A percentile compares a stretch with the other conserved stretches of the same genome.
These are phyloP conservation scores for Candolleomyces efflorescens DNA, from an alignment of 768 basidiomycete genomes.

Conservation along the genomic window DNA sequence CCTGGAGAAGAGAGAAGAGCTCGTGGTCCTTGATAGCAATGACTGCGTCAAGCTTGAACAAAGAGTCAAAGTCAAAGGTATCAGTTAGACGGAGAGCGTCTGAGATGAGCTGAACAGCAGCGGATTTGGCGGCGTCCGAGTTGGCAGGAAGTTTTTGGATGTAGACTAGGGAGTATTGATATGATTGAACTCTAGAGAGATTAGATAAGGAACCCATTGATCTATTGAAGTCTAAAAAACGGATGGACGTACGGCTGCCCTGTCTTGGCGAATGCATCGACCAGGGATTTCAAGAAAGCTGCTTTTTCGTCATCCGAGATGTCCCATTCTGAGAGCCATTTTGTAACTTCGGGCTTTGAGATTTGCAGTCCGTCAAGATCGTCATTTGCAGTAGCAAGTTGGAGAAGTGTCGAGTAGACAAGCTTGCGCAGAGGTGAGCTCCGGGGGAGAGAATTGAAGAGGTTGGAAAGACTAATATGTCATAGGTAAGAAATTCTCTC, in stretches of 20 bases:
- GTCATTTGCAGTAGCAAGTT: slow-evolving; percentile 53
- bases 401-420: slow-evolving; percentile 61
- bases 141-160: slow-evolving; percentile 55
- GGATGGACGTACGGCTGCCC: slow-evolving; percentile 52
- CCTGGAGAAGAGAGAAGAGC: slow-evolving; percentile 68
- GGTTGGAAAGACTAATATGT: slow-evolving; percentile 61
- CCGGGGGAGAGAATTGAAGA: slow-evolving; percentile 75
- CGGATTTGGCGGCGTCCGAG: slow-evolving; percentile 46
- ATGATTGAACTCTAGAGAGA: slow-evolving; percentile 49
- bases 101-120: slow-evolving; percentile 58
- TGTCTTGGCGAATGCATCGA: slow-evolving; percentile 52
- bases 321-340: slow-evolving; percentile 76
- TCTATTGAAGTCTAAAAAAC: neutral
- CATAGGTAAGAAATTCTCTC: slow-evolving; percentile 3
- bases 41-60: slow-evolving; percentile 74
- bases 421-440: slow-evolving; percentile 58
- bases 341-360: slow-evolving; percentile 58
- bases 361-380: slow-evolving; percentile 62
- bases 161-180: slow-evolving; percentile 60
- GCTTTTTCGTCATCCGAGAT: slow-evolving; percentile 59
- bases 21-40: slow-evolving; percentile 63
- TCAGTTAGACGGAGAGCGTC: slow-evolving; percentile 60
- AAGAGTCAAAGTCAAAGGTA: slow-evolving; percentile 76
- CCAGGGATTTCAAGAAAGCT: slow-evolving; percentile 60
- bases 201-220: neutral